Conservation (phyloP, 1,139 yeast genomes). For the Saccharomyces pastorianus region DNA sequence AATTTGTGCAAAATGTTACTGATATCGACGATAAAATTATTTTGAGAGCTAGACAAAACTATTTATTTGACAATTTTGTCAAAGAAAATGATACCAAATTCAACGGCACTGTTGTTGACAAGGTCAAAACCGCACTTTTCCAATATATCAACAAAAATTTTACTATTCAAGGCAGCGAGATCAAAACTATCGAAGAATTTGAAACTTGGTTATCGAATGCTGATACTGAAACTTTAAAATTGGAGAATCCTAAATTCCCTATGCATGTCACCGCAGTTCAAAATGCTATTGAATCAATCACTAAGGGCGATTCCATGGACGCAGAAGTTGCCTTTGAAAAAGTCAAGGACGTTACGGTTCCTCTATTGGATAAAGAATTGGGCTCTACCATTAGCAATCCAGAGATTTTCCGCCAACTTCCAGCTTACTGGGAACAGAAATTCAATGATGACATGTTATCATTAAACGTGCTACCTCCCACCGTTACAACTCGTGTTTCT, state of each 20-base stretch:
- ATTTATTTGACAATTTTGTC: constrained; percentile 57
- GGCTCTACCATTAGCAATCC: constrained; percentile 83
- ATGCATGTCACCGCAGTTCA: constrained; percentile 70
- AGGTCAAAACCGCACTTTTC: constrained; percentile 39
- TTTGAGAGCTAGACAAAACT: constrained; percentile 84
- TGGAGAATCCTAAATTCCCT: constrained; percentile 68
- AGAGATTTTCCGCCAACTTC: constrained; percentile 67
- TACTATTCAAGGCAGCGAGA: constrained; percentile 33
- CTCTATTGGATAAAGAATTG: constrained; percentile 57
- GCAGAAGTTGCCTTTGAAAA: constrained; percentile 28
- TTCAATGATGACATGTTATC: constrained; percentile 79
- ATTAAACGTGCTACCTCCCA: constrained; percentile 77
- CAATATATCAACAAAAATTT: constrained; percentile 52
- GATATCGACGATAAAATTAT: constrained; percentile 97
- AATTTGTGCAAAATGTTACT: constrained; percentile 90
- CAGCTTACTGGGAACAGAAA: constrained; percentile 83
- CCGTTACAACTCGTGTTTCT: constrained; percentile 88
- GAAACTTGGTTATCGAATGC: constrained; percentile 43
- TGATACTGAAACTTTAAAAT: constrained; percentile 44
- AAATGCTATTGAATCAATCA: constrained; percentile 41
- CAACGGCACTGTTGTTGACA: constrained; percentile 31
- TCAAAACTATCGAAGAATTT: constrained; percentile 35
- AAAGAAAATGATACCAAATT: constrained; percentile 21
- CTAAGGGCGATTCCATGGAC: constrained; percentile 33
- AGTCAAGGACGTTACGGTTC: constrained; percentile 68